These are phyloP conservation scores for Coffea canephora DNA, from an alignment of 257 asterid genomes.

Conservation along the genomic window DNA sequence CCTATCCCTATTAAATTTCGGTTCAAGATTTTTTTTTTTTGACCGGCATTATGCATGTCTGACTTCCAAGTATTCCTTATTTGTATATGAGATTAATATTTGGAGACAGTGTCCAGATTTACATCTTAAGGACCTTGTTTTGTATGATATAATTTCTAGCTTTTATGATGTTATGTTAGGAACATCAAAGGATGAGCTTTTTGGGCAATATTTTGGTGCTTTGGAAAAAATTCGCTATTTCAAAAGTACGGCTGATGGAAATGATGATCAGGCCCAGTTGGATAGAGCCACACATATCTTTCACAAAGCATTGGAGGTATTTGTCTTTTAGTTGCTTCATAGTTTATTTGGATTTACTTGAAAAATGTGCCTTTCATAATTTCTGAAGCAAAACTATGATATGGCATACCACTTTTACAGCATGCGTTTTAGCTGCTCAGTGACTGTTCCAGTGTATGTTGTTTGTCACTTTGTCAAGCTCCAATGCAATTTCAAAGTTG, in stretches of 20 bases:
- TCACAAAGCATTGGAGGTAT: conserved; percentile 67
- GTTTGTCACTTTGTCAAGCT: too few relatives aligned
- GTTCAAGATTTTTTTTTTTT: neutral
- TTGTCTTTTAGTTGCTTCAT: neutral
- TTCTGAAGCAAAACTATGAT: neutral
- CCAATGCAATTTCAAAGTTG: neutral
- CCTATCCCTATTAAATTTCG: neutral
- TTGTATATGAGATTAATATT: neutral
- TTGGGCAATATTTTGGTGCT: conserved; percentile 71
- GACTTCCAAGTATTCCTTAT: neutral
- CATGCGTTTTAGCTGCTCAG: neutral
- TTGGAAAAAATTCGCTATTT: conserved; percentile 68
- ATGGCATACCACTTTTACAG: too few relatives aligned
- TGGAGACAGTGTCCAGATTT: neutral
- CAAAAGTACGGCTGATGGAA: conserved; percentile 60
- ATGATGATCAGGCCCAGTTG: conserved; percentile 65
- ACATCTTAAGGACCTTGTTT: neutral
- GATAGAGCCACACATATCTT: conserved; percentile 62
- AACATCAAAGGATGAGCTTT: conserved; percentile 58
- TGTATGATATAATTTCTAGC: neutral
- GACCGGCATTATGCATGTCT: neutral
- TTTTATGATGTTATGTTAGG: conserved; percentile 15
- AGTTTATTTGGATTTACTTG: neutral
- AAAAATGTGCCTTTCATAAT: neutral
- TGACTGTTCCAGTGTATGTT: neutral